Conservation (phyloP, 2,329 filamentous ascomycete species). For the Venturia effusa region DNA sequence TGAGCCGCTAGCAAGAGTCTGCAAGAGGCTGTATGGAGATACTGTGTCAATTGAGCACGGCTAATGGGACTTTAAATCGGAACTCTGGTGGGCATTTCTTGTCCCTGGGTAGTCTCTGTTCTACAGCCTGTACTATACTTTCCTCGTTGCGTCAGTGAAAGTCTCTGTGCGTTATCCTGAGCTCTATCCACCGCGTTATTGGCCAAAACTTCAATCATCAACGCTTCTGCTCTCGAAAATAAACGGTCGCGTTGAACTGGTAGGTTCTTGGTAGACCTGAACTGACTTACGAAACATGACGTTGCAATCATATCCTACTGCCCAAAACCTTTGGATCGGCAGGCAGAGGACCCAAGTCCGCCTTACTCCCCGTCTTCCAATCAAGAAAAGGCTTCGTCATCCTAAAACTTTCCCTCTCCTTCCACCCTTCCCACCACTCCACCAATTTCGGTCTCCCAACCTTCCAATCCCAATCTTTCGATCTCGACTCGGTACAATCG, state of each 20-base stretch:
- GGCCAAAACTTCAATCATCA: no score
- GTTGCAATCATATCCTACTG: background rate
- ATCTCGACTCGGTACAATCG: slow-evolving; percentile 12
- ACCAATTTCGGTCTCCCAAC: slow-evolving; percentile 16
- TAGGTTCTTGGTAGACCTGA: background rate
- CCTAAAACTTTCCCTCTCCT: slow-evolving; percentile 17
- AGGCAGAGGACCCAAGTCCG: background rate
- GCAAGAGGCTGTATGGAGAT: background rate
- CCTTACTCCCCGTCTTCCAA: background rate
- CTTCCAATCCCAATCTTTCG: slow-evolving; percentile 16
- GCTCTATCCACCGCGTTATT: no score
- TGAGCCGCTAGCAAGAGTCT: background rate
- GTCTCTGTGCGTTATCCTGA: no score
- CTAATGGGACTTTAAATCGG: background rate
- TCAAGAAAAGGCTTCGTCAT: slow-evolving; percentile 9
- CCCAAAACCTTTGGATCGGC: background rate
- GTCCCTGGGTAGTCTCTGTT: background rate
- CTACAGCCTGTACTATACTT: background rate
- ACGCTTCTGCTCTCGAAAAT: no score
- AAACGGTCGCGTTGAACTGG: no score
- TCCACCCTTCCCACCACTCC: slow-evolving; percentile 20
- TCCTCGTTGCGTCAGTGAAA: background rate
- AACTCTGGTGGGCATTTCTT: background rate
- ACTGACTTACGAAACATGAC: background rate
- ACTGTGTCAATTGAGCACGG: no score